These are phyloP conservation scores for Piper betle DNA, from an alignment of 164 flowering plant genomes.

Conservation along the genomic window DNA sequence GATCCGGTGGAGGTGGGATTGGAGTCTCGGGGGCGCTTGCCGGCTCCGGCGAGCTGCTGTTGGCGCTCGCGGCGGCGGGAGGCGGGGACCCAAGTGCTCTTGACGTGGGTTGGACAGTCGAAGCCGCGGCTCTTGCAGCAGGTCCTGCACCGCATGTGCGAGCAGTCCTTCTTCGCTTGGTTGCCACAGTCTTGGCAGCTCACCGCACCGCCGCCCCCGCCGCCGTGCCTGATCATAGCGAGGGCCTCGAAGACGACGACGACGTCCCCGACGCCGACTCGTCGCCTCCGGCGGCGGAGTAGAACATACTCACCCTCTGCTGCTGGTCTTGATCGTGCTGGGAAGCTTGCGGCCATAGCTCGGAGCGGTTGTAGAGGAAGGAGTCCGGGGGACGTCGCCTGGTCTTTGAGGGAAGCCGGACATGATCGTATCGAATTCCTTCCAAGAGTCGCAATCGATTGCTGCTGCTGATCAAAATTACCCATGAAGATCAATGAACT, in stretches of 20 bases:
- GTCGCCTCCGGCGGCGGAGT: conserved; percentile 10
- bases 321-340: conserved; percentile 16
- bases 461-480: conserved; percentile 9
- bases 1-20: conserved; percentile 29
- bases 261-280: conserved; percentile 14
- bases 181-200: conserved; percentile 82
- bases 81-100: conserved; percentile 85
- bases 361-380: conserved; percentile 22
- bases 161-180: conserved; percentile 79
- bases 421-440: conserved; percentile 21
- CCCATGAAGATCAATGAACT: conserved; percentile 20
- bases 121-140: conserved; percentile 82
- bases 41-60: conserved; percentile 22
- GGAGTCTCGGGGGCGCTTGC: conserved; percentile 29
- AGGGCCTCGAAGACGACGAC: conserved; percentile 8
- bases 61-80: conserved; percentile 58
- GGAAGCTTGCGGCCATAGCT: conserved; percentile 38
- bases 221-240: conserved; percentile 28
- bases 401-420: conserved; percentile 46
- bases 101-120: conserved; percentile 61
- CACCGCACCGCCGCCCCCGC: conserved; percentile 1
- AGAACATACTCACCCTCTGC: conserved; percentile 2
- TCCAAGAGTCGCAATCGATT: conserved; percentile 16
- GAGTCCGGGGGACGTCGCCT: conserved; percentile 11
- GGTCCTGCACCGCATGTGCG: conserved; percentile 62